phyloP scores from a whole-genome alignment of 257 asterid genomes.

The Datura wrightii region DNA sequence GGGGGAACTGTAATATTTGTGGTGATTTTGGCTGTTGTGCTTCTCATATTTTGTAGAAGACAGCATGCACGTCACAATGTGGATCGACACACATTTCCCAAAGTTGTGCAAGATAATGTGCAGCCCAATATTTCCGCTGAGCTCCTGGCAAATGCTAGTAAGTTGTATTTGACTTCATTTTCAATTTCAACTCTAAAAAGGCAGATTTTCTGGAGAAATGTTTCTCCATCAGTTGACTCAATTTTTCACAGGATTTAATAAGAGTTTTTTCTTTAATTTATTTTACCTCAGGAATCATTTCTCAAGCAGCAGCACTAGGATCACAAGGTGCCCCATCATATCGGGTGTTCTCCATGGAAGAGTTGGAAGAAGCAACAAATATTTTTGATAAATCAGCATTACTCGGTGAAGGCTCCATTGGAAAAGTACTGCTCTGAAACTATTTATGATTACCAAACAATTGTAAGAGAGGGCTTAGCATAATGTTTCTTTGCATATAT shows the following conservation, averaged over 20 bases:
- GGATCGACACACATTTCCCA: conserved; percentile 65
- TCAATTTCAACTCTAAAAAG: background rate
- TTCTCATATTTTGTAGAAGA: conserved; percentile 51
- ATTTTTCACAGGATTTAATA: background rate
- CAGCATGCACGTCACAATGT: conserved; percentile 54
- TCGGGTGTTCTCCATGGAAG: conserved; percentile 57
- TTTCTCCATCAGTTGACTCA: conserved; percentile 14
- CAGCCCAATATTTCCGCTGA: conserved; percentile 54
- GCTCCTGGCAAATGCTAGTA: conserved; percentile 62
- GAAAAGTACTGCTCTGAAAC: conserved; percentile 53
- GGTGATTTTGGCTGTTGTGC: conserved; percentile 50
- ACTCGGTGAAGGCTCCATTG: conserved; percentile 63
- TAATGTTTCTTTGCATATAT: conserved; percentile 12
- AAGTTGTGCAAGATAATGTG: conserved; percentile 51
- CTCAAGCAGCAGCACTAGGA: conserved; percentile 59
- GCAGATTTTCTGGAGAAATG: conserved; percentile 26
- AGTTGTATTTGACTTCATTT: conserved; percentile 30
- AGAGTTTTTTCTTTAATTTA: background rate
- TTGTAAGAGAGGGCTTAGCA: background rate
- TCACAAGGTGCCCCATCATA: conserved; percentile 52
- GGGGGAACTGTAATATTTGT: conserved; percentile 47
- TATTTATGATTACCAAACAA: conserved; percentile 4
- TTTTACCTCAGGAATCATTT: conserved; percentile 55
- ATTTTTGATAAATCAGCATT: conserved; percentile 53
- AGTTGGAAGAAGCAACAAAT: conserved; percentile 66